A percentile compares a stretch with the other conserved stretches of the same genome.
Conservation (phyloP, 2,329 filamentous ascomycete species). For the Monosporascus sp. region DNA sequence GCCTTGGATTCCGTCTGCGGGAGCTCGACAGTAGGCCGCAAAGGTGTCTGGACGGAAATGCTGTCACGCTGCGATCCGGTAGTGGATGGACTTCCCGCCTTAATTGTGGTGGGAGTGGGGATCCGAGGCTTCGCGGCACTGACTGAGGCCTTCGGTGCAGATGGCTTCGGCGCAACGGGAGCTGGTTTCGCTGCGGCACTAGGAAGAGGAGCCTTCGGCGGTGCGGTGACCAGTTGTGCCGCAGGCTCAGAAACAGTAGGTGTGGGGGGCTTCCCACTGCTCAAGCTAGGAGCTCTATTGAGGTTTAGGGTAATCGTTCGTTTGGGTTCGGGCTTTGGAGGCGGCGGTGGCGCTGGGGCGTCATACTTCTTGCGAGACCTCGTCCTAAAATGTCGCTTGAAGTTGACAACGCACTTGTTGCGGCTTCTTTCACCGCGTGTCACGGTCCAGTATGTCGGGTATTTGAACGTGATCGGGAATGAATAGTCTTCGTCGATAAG, state of each 20-base stretch:
- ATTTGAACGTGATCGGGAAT: constrained; percentile 40
- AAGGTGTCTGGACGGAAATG: constrained; percentile 23
- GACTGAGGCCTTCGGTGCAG: constrained; percentile 5
- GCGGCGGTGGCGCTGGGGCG: constrained; percentile 8
- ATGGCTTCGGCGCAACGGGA: constrained; percentile 1
- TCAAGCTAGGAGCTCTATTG: constrained; percentile 21
- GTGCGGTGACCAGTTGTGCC: not conserved
- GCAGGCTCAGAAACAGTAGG: constrained; percentile 7
- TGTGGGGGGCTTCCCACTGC: constrained; percentile 10
- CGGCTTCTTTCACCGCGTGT: constrained; percentile 20
- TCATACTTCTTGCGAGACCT: constrained; percentile 22
- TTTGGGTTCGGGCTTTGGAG: constrained; percentile 22
- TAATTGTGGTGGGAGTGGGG: constrained; percentile 6
- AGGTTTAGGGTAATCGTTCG: constrained; percentile 29
- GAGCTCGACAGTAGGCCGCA: constrained; percentile 22
- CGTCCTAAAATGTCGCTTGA: constrained; percentile 21
- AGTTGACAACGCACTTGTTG: constrained; percentile 17
- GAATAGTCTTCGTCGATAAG: constrained; percentile 46
- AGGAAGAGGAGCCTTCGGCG: constrained; percentile 3
- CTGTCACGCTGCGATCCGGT: constrained; percentile 19
- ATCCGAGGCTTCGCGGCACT: constrained; percentile 6
- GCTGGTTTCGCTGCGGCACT: constrained; percentile 3
- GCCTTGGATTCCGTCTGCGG: constrained; percentile 17
- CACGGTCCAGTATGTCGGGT: constrained; percentile 42
- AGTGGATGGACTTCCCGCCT: not conserved